Base-by-base conservation (phyloP, 2,329 filamentous ascomycete genomes). In the Acrocalymma vagum region DNA sequence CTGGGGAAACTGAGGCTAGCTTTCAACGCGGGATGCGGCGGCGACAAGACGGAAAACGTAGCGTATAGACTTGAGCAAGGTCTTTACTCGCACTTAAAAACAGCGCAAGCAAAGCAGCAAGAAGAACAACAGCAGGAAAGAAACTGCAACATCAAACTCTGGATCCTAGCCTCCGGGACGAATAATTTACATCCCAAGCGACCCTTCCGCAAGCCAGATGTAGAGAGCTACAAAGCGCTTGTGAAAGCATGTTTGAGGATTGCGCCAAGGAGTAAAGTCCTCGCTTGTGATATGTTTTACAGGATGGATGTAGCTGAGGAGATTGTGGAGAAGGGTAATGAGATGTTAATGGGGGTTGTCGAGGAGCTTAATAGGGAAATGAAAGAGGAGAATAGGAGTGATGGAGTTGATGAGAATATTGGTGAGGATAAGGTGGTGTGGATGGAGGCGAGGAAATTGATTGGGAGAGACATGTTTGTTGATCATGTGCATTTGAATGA, bases 401-500 rank as follows among this genome's bases (percentile, higher is more conserved):
- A n/a, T n/a, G n/a, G n/a, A n/a, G n/a, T n/a, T n/a, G 22, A 22
- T 15, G 28, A 16, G n/a, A 31, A 4, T 20, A 16, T n/a, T 11
- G 31, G 26, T 11, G 32, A n/a, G 13, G 18, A 34, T 16, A 40
- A 27, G 9, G 39, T 53, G 11, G 31, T 38, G 15, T 51, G 47
- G 47, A 21, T 47, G 14, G 44, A 47, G 6, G 31, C 35, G 29
- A 46, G 45, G 14, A 16, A 21, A 11, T 5, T 29, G 13, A 26
- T 50, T 22, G 35, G 26, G 23, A 42, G 28, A 15, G 27, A 53
- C 5, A 38, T 42, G 40, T 16, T 55, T 17, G 46, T 32, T 3
- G 52, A 51, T 43, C 41, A 48, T 40, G 49, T 53, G 30, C 52
- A 53, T 45, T 35, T 55, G 13, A 43, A 48, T 23, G 44, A 45